phyloP scores from a whole-genome alignment of 2,329 filamentous ascomycete species.

The Calcarisporium arbuscula region DNA sequence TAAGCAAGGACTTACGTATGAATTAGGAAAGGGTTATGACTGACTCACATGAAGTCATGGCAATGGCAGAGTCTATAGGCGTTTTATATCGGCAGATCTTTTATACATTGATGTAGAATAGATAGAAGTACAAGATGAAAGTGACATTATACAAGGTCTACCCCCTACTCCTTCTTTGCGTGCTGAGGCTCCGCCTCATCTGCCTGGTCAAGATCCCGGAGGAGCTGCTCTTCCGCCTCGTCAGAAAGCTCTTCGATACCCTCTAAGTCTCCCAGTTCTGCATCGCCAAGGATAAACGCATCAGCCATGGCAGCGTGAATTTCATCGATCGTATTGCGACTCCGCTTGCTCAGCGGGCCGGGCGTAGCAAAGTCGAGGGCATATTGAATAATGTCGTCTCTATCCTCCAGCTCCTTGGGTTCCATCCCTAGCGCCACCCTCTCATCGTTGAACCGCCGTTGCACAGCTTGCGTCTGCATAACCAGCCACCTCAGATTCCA shows the following conservation, averaged over 20 bases:
- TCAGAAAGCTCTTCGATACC: slow-evolving; percentile 32
- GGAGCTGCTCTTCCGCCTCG: slow-evolving; percentile 27
- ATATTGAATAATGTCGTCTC: slow-evolving; percentile 32
- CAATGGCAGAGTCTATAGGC: too few relatives aligned
- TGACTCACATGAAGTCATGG: too few relatives aligned
- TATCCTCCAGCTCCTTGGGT: slow-evolving; percentile 27
- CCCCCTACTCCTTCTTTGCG: background rate
- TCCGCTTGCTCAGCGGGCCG: slow-evolving; percentile 29
- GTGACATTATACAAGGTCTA: background rate
- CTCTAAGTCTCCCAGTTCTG: slow-evolving; percentile 30
- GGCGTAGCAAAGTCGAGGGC: slow-evolving; percentile 36
- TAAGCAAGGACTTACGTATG: too few relatives aligned
- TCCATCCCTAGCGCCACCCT: slow-evolving; percentile 58
- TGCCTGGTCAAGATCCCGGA: slow-evolving; percentile 24
- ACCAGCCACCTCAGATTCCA: slow-evolving; percentile 88
- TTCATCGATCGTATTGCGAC: slow-evolving; percentile 29
- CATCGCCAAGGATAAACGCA: slow-evolving; percentile 41
- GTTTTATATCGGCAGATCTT: slow-evolving; percentile 7
- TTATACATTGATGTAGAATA: slow-evolving; percentile 1
- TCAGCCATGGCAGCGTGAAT: slow-evolving; percentile 34
- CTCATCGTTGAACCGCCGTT: slow-evolving; percentile 59
- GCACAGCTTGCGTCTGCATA: slow-evolving; percentile 67
- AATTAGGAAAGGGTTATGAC: too few relatives aligned
- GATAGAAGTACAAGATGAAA: background rate
- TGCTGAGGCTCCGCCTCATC: slow-evolving; percentile 11